Evolutionary conservation across 495 filamentous ascomycete genomes (phyloP).

Genomic region (Chaetomidium leptoderma): DNA sequence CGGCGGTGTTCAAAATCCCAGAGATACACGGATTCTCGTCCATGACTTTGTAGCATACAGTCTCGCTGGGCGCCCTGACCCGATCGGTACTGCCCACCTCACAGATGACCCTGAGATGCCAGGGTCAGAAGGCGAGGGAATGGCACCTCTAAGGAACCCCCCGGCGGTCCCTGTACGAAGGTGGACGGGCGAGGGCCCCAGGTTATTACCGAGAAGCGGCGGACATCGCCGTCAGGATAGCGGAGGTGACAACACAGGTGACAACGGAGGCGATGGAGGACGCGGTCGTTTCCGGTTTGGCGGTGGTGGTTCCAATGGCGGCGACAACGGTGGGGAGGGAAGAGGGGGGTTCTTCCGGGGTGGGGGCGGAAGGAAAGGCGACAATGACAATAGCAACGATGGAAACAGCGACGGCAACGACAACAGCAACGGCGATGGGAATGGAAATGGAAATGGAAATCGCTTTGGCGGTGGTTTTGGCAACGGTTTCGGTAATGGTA

Average conservation of each 20-base stretch:
- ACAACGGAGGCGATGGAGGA: background rate
- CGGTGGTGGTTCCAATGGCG: background rate
- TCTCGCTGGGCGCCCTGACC: slow-evolving; percentile 20
- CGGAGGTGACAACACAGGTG: slow-evolving; percentile 12
- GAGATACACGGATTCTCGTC: background rate
- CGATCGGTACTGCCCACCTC: slow-evolving; percentile 16
- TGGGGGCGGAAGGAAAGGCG: background rate
- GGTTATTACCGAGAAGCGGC: slow-evolving; percentile 5
- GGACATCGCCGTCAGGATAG: slow-evolving; percentile 16
- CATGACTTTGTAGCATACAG: slow-evolving; percentile 12
- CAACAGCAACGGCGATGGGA: slow-evolving; percentile 15
- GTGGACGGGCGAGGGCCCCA: slow-evolving; percentile 10
- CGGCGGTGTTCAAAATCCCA: background rate
- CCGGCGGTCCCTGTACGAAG: slow-evolving; percentile 5
- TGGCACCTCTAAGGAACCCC: slow-evolving; percentile 28
- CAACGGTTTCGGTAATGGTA: background rate
- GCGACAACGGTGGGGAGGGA: background rate
- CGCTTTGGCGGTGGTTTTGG: too few species aligned
- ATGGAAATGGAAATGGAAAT: slow-evolving; percentile 13
- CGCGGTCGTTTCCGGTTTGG: slow-evolving; percentile 8
- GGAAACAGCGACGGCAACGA: slow-evolving; percentile 20
- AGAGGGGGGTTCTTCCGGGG: background rate
- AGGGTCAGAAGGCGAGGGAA: slow-evolving; percentile 25
- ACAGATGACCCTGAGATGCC: slow-evolving; percentile 21
- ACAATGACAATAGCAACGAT: background rate